phyloP scores from a whole-genome alignment of 768 basidiomycete species.

The Termitomyces sp. region DNA sequence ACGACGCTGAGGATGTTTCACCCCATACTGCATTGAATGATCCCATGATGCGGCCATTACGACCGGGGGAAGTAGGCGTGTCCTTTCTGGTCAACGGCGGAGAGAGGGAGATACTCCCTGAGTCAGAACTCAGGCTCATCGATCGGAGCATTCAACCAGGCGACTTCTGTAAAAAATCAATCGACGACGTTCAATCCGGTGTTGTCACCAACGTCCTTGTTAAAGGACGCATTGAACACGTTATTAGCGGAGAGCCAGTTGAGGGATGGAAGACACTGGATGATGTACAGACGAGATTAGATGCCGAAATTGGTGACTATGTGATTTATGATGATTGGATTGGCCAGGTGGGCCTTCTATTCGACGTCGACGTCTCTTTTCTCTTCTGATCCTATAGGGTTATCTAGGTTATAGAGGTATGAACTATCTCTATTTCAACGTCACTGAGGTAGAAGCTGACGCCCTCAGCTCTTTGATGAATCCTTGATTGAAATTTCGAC shows the following conservation, averaged over 20 bases:
- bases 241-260: constrained; percentile 58
- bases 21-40: constrained; percentile 45
- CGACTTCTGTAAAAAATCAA: constrained; percentile 77
- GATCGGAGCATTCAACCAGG: constrained; percentile 78
- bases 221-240: constrained; percentile 70
- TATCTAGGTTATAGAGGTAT: constrained; percentile 8
- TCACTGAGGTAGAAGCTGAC: constrained; percentile 61
- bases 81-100: constrained; percentile 52
- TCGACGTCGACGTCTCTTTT: background rate
- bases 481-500: constrained; percentile 66
- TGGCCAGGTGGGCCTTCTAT: constrained; percentile 62
- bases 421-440: constrained; percentile 32
- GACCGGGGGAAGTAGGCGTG: constrained; percentile 80
- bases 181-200: constrained; percentile 73
- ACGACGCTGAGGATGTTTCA: constrained; percentile 74
- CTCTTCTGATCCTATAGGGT: background rate
- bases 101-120: constrained; percentile 67
- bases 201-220: constrained; percentile 65
- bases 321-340: constrained; percentile 85
- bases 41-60: constrained; percentile 72
- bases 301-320: constrained; percentile 77
- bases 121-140: constrained; percentile 64
- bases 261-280: constrained; percentile 60
- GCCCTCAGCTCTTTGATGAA: constrained; percentile 76
- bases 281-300: constrained; percentile 54